Percentiles rank a stretch among this genome's conserved stretches.
Conservation (phyloP, 192 early-diverging fungal genomes). For the Gigaspora rosea region DNA sequence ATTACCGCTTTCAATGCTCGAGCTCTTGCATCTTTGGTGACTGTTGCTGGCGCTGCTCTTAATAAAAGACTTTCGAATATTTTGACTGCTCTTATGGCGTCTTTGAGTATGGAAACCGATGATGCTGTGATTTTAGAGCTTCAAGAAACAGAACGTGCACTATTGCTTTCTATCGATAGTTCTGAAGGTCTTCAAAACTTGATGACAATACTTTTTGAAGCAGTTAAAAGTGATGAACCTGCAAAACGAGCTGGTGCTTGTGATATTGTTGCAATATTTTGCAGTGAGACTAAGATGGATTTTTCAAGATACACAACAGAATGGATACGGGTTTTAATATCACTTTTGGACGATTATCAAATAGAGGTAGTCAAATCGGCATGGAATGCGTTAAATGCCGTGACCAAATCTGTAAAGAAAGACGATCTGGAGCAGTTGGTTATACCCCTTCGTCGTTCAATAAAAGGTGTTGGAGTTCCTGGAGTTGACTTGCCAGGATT, state of each 20-base stretch:
- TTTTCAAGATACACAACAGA: constrained; percentile 70
- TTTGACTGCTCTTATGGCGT: constrained; percentile 78
- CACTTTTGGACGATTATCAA: constrained; percentile 64
- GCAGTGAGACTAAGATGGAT: constrained; percentile 59
- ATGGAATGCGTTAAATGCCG: constrained; percentile 79
- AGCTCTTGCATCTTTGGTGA: constrained; percentile 84
- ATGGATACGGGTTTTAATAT: constrained; percentile 78
- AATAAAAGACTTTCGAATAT: constrained; percentile 82
- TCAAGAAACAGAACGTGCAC: constrained; percentile 68
- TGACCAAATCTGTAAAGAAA: constrained; percentile 83
- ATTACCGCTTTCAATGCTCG: constrained; percentile 92
- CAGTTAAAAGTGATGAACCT: constrained; percentile 60
- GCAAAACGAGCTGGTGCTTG: constrained; percentile 59
- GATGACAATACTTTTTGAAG: constrained; percentile 78
- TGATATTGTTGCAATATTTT: constrained; percentile 67
- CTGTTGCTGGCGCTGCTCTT: constrained; percentile 85
- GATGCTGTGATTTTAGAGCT: constrained; percentile 67
- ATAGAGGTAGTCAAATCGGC: constrained; percentile 65
- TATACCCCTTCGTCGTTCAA: constrained; percentile 61
- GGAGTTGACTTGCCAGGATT: constrained; percentile 77
- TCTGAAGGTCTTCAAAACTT: constrained; percentile 79
- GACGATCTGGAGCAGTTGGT: constrained; percentile 87
- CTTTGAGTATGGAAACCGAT: constrained; percentile 67
- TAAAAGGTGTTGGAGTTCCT: constrained; percentile 58
- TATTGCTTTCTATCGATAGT: constrained; percentile 77